Conservation (phyloP, 2,329 filamentous ascomycete species). For the Tolypocladium nubicola region DNA sequence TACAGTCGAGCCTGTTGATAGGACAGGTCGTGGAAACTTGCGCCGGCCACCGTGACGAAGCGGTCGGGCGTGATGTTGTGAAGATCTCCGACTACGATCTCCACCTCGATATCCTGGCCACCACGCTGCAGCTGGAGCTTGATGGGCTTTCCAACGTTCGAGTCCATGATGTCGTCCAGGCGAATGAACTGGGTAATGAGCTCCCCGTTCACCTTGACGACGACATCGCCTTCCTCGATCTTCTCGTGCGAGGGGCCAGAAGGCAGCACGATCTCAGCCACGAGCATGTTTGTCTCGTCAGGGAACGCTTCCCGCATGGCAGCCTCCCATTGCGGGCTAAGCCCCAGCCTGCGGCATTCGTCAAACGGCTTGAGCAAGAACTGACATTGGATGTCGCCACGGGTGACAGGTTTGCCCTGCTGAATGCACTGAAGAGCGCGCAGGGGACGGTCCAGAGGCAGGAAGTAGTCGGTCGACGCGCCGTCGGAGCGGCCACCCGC, state of each 20-base stretch:
- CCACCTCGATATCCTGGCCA: constrained; percentile 75
- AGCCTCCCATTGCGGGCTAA: constrained; percentile 79
- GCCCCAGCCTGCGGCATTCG: constrained; percentile 81
- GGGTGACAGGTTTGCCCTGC: constrained; percentile 61
- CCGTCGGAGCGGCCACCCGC: constrained; percentile 90
- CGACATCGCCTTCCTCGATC: constrained; percentile 86
- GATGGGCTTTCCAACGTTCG: constrained; percentile 69
- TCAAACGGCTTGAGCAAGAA: constrained; percentile 97
- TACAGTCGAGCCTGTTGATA: constrained; percentile 97
- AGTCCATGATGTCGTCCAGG: constrained; percentile 84
- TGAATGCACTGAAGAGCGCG: constrained; percentile 82
- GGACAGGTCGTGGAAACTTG: constrained; percentile 89
- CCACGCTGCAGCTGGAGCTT: constrained; percentile 78
- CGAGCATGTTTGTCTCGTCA: constrained; percentile 91
- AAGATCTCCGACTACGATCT: constrained; percentile 77
- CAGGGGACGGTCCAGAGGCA: constrained; percentile 82
- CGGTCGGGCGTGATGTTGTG: constrained; percentile 93
- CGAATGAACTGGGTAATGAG: constrained; percentile 88
- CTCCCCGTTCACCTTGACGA: constrained; percentile 88
- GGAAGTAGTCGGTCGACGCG: constrained; percentile 94
- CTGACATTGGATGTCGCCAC: constrained; percentile 96
- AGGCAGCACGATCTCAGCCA: constrained; percentile 88
- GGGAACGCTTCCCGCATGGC: constrained; percentile 75
- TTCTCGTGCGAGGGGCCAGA: constrained; percentile 79
- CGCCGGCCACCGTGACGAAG: constrained; percentile 88